A percentile compares a stretch with the other conserved stretches of the same genome.
Conservation (phyloP, 305 asterid species). For the Plantago rigida region DNA sequence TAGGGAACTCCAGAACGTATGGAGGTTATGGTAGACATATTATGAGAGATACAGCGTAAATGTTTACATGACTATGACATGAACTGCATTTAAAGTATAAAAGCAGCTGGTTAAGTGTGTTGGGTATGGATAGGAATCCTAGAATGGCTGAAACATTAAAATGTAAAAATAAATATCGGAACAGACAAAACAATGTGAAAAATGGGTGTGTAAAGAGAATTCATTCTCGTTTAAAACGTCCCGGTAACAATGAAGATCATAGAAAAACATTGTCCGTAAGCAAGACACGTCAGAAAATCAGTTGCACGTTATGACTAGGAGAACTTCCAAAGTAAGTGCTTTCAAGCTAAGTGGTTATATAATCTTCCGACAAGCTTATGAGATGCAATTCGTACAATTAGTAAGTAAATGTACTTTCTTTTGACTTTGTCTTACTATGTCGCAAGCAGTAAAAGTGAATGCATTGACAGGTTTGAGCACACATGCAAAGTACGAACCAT, state of each 20-base stretch:
- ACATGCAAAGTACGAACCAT: conserved; percentile 8
- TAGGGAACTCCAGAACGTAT: not conserved
- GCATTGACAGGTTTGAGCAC: not conserved
- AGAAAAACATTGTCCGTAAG: not conserved
- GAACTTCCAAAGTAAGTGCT: not conserved
- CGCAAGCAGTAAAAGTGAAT: not conserved
- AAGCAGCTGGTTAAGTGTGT: not conserved
- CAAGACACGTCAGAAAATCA: conserved; percentile 14
- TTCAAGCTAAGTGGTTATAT: not conserved
- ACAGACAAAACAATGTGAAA: not conserved
- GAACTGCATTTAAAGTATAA: not conserved
- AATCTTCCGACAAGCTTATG: conserved; percentile 12
- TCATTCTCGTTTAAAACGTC: not conserved
- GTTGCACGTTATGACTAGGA: not conserved
- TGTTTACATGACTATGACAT: conserved; percentile 6
- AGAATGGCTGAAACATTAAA: not conserved
- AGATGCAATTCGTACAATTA: conserved; percentile 12
- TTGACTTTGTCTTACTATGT: conserved; percentile 21
- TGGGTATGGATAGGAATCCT: not conserved
- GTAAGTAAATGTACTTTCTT: conserved; percentile 16
- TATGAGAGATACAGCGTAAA: conserved; percentile 1
- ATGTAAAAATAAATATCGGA: conserved; percentile 7
- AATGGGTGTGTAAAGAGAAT: not conserved
- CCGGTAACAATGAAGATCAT: not conserved
- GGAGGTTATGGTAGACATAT: not conserved